These are phyloP conservation scores for Fusarium armeniacum DNA, from an alignment of 2,329 filamentous ascomycete species.

Conservation along the genomic window DNA sequence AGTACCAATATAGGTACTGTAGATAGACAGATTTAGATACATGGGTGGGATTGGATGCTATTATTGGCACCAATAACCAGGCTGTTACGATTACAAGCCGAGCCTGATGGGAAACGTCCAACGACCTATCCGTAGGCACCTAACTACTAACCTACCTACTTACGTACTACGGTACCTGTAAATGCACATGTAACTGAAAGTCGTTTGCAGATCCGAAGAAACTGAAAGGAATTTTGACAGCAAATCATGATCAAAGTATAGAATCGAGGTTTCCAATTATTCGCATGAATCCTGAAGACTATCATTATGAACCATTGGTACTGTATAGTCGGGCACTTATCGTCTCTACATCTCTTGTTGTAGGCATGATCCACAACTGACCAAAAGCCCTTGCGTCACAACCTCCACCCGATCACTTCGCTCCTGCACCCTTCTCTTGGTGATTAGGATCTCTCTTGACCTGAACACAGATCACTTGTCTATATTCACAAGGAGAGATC, in stretches of 20 bases:
- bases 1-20: not conserved
- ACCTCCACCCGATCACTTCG: conserved; percentile 36
- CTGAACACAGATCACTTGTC: conserved; percentile 14
- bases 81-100: not conserved
- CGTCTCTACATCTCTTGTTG: conserved; percentile 13
- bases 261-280: not conserved
- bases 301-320: not conserved
- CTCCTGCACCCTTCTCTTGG: conserved; percentile 27
- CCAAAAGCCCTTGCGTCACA: conserved; percentile 43
- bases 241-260: not conserved
- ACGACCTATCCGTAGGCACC: not conserved
- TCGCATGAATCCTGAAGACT: not conserved
- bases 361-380: conserved; percentile 35
- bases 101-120: conserved; percentile 13
- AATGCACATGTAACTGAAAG: conserved; percentile 15
- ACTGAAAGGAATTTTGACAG: not conserved
- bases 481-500: conserved; percentile 5
- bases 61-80: not conserved
- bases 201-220: conserved; percentile 25
- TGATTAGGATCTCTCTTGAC: conserved; percentile 11
- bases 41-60: not conserved
- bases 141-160: too few relatives aligned
- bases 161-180: too few relatives aligned
- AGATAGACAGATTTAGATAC: not conserved
- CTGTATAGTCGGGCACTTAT: conserved; percentile 1